Evolutionary conservation across 345 rosid species (phyloP), one percentile per base, ranked within the genome.

Genomic region (Boechera retrofracta): DNA sequence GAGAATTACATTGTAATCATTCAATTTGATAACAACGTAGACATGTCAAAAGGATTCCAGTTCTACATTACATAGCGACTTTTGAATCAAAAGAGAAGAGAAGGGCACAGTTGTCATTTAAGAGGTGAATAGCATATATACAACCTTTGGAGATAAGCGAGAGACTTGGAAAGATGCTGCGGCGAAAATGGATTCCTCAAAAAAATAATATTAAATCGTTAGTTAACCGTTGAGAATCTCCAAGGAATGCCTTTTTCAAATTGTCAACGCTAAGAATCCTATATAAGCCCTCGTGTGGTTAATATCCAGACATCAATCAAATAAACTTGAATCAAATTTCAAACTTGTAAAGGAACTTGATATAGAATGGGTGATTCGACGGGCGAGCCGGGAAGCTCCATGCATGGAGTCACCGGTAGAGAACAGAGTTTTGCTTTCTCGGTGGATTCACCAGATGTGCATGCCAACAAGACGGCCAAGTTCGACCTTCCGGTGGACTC

Each of bases 381-480:
- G 35, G 82, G 72, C 12, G 83, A 83, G 15, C 89, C 93, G 4
- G 93, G 89, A 4, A 91, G 88, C 84, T 89, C 90, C 73, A 84
- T 84, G 91, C 89, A 91, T 74, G 89, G 89, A 70, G 88, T 85
- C 3, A 83, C 94, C 1, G 94, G 89, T 29, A 85, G 56, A 58
- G 92, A 87, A 73, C 89, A 85, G 38, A 61, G 72, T 5, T 89
- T 77, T 57, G 92, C 94, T 54, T 86, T 87, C 69, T 83, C 91
- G 0, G 92, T 89, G 47, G 79, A 85, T 10, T 85, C 92, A 36
- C 84, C 94, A 0, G 26, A n/a, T 0, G 89, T 85, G 1, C 85
- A 83, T 0, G 69, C 87, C 9, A 94, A 88, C 45, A 64, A 60
- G 4, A 75, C 89, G 0, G 92, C 90, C 29, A 85, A 91, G 44